Conservation (phyloP, 2,329 filamentous ascomycete species). For the Biscogniauxia sp. region DNA sequence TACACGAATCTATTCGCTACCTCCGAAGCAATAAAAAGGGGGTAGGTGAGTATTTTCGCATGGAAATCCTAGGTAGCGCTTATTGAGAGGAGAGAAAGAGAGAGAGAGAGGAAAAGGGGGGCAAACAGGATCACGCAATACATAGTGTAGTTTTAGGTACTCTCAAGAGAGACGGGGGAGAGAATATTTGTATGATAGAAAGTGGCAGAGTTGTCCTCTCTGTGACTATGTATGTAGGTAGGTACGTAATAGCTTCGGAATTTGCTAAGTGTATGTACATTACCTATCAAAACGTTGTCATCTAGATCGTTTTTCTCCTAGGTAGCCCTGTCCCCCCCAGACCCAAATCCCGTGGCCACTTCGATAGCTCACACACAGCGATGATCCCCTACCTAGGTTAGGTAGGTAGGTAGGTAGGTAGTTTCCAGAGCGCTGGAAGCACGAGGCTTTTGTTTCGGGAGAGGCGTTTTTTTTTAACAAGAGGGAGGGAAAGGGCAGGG, state of each 20-base stretch:
- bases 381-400: background rate
- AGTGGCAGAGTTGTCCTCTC: slow-evolving; percentile 1
- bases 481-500: background rate
- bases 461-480: slow-evolving; percentile 1
- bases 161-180: background rate
- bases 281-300: background rate
- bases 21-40: slow-evolving; percentile 3
- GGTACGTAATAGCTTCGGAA: slow-evolving; percentile 9
- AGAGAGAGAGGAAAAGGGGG: slow-evolving; percentile 1
- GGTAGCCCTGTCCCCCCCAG: slow-evolving; percentile 1
- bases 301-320: slow-evolving; percentile 4
- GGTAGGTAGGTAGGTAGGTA: too few relatives aligned
- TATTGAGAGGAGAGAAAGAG: slow-evolving; percentile 8
- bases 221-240: slow-evolving; percentile 8
- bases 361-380: slow-evolving; percentile 1
- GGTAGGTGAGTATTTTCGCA: slow-evolving; percentile 6
- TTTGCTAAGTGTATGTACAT: slow-evolving; percentile 2
- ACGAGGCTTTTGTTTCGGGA: slow-evolving; percentile 8
- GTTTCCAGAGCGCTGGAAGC: slow-evolving; percentile 18
- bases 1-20: background rate
- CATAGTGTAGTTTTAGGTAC: slow-evolving; percentile 3
- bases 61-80: slow-evolving; percentile 15
- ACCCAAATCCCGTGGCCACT: background rate
- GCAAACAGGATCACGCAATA: slow-evolving; percentile 14
- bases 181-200: background rate